Percentiles rank a stretch among this genome's conserved stretches.
Evolutionary conservation across 2,329 filamentous ascomycete species (phyloP).

Genomic region (Thielaviopsis punctulata): DNA sequence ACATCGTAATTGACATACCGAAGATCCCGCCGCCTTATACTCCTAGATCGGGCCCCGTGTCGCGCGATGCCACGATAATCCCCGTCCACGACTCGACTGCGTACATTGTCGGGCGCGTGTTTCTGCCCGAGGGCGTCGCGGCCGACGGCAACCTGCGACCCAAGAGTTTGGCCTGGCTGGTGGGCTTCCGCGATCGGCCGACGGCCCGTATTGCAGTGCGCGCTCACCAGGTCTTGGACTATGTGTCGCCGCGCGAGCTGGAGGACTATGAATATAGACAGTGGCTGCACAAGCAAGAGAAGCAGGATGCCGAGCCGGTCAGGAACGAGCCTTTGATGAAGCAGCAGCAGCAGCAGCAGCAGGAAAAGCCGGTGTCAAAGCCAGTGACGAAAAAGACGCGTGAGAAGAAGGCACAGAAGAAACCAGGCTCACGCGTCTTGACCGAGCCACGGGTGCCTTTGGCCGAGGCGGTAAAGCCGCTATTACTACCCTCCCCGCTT

Average conservation of each 20-base stretch:
- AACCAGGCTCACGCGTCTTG: not conserved
- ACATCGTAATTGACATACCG: constrained; percentile 17
- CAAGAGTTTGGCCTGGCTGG: constrained; percentile 33
- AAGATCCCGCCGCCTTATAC: constrained; percentile 20
- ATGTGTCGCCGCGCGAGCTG: constrained; percentile 37
- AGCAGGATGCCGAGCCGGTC: constrained; percentile 19
- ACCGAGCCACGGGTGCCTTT: too few relatives aligned
- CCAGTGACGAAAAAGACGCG: not conserved
- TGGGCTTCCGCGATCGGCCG: constrained; percentile 37
- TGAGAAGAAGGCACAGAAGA: not conserved
- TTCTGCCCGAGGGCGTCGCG: constrained; percentile 24
- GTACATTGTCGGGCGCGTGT: constrained; percentile 37
- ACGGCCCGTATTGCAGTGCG: constrained; percentile 30
- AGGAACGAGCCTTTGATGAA: constrained; percentile 1
- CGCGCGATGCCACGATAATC: constrained; percentile 29
- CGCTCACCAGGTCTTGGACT: constrained; percentile 33
- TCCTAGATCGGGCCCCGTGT: constrained; percentile 29
- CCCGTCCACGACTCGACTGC: constrained; percentile 34
- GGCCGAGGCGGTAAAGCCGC: too few relatives aligned
- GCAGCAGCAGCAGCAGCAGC: not conserved
- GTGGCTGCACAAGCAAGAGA: constrained; percentile 26
- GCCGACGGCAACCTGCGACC: constrained; percentile 21
- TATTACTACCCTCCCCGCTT: too few relatives aligned
- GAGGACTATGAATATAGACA: constrained; percentile 39
- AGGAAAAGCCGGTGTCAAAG: not conserved